A percentile compares a stretch with the other conserved stretches of the same genome.
These are phyloP conservation scores for Borovskyia barvae DNA, from an alignment of 208 protist species.

Conservation along the genomic window DNA sequence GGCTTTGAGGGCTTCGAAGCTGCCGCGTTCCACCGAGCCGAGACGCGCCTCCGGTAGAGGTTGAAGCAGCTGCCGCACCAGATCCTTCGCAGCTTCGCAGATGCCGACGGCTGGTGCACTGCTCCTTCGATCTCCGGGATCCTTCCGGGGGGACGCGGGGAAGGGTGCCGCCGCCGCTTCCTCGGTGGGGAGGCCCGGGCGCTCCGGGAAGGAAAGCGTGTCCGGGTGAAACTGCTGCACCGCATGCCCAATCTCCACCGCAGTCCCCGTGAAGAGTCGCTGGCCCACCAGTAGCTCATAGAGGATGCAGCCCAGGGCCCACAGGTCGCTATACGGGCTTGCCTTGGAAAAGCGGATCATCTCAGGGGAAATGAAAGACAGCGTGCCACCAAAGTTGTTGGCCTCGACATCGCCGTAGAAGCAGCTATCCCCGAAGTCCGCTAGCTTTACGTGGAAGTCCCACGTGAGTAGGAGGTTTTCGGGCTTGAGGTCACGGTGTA, in stretches of 20 bases:
- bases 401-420: constrained; percentile 64
- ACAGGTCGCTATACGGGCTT: constrained; percentile 94
- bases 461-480: constrained; percentile 85
- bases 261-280: constrained; percentile 18
- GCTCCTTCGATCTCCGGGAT: not conserved
- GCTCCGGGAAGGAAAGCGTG: constrained; percentile 49
- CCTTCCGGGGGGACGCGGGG: not conserved
- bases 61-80: constrained; percentile 77
- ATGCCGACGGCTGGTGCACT: constrained; percentile 20
- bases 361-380: constrained; percentile 79
- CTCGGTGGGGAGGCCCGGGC: constrained; percentile 13
- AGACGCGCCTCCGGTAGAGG: constrained; percentile 66
- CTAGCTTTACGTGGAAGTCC: constrained; percentile 63
- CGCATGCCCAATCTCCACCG: constrained; percentile 31
- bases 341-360: constrained; percentile 85
- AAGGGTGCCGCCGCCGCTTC: not conserved
- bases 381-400: constrained; percentile 69
- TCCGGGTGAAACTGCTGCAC: constrained; percentile 50
- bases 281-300: constrained; percentile 53
- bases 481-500: constrained; percentile 86
- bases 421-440: constrained; percentile 76
- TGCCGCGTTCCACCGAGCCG: constrained; percentile 57
- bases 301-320: constrained; percentile 98
- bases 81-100: constrained; percentile 51
- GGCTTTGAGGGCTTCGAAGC: constrained; percentile 74